phyloP scores from a whole-genome alignment of 2,329 filamentous ascomycete genomes.

The Trichoderma endophyticum region DNA sequence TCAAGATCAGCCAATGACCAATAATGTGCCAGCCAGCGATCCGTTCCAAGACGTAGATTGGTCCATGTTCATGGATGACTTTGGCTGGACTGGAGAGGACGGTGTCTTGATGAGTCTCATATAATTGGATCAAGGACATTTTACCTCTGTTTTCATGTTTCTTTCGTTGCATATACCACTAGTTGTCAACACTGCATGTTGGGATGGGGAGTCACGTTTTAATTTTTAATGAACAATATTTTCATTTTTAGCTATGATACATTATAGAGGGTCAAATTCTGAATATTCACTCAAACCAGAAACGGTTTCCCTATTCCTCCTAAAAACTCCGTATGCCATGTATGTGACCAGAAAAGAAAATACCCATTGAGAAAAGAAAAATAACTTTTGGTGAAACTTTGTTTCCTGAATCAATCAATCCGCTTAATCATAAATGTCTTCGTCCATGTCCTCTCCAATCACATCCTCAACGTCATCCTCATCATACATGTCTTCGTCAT shows the following conservation, averaged over 20 bases:
- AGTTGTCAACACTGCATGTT: neutral
- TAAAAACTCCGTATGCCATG: neutral
- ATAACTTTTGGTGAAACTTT: neutral
- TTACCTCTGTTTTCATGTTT: neutral
- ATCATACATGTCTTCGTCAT: slow-evolving; percentile 71
- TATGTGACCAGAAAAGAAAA: neutral
- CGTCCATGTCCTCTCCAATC: slow-evolving; percentile 57
- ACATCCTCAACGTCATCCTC: slow-evolving; percentile 70
- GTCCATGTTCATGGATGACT: slow-evolving; percentile 50
- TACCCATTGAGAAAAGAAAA: neutral
- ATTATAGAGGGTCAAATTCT: neutral
- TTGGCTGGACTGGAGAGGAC: slow-evolving; percentile 41
- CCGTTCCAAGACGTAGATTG: slow-evolving; percentile 47
- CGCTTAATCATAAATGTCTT: slow-evolving; percentile 49
- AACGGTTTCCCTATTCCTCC: neutral
- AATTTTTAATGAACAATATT: neutral
- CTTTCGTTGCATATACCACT: neutral
- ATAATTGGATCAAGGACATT: neutral
- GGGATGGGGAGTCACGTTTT: neutral
- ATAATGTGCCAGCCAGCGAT: slow-evolving; percentile 25
- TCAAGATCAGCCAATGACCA: slow-evolving; percentile 22
- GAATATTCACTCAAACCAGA: neutral
- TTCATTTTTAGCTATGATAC: neutral
- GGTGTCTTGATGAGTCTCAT: slow-evolving; percentile 27
- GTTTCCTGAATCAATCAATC: neutral